A percentile compares a stretch with the other conserved stretches of the same genome.
Conservation (phyloP, 345 rosid genomes). For the Eucalyptus polyanthemos region DNA sequence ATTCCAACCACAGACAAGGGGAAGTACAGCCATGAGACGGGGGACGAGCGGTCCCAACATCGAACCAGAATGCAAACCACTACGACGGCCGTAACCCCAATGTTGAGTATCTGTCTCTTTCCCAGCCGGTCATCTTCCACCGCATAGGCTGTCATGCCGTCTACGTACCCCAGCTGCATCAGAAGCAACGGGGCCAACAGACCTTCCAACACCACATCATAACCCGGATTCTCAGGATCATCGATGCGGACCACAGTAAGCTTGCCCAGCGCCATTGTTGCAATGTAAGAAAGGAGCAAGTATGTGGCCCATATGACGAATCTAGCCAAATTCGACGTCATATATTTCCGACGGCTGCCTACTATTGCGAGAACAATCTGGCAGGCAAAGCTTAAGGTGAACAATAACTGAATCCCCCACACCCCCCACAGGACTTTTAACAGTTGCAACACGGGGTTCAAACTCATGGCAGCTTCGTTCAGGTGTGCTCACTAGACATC, state of each 20-base stretch:
- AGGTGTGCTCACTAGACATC: background rate
- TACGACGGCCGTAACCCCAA: background rate
- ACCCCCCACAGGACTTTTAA: background rate
- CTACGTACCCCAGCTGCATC: slow-evolving; percentile 1
- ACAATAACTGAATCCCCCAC: background rate
- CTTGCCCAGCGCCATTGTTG: slow-evolving; percentile 3
- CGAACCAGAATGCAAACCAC: background rate
- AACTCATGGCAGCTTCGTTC: background rate
- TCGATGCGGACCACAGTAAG: background rate
- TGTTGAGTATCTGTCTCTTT: background rate
- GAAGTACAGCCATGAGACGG: background rate
- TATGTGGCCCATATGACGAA: background rate
- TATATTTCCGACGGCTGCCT: slow-evolving; percentile 2
- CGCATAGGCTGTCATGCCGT: slow-evolving; percentile 3
- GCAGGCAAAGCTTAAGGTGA: background rate
- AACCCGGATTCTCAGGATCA: background rate
- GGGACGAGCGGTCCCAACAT: background rate
- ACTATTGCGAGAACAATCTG: background rate
- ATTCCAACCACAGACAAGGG: background rate
- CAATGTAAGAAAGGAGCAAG: background rate
- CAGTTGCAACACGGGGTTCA: background rate
- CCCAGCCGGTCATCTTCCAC: slow-evolving; percentile 3
- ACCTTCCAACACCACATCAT: background rate
- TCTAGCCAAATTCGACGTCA: background rate
- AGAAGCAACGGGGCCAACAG: slow-evolving; percentile 5